A percentile compares a stretch with the other conserved stretches of the same genome.
phyloP scores from a whole-genome alignment of 1,139 yeast species.

The Pneumocystis canis region DNA sequence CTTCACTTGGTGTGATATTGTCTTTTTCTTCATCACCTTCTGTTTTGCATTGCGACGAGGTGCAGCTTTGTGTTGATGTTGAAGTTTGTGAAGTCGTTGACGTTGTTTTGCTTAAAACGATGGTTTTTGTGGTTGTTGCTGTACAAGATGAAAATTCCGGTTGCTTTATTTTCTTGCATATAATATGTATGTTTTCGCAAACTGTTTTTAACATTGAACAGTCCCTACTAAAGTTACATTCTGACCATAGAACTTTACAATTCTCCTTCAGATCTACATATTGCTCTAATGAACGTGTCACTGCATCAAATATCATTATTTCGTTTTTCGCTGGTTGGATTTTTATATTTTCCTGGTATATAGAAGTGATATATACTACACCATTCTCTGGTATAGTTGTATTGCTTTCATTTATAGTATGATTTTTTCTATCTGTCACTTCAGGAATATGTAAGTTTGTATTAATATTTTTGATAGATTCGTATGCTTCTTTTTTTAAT shows the following conservation, averaged over 20 bases:
- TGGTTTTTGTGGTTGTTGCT: too few species aligned
- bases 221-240: background rate
- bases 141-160: too few species aligned
- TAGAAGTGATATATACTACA: background rate
- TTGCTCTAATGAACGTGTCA: background rate
- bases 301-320: background rate
- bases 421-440: background rate
- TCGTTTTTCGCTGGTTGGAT: background rate
- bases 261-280: background rate
- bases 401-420: too few species aligned
- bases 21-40: too few species aligned
- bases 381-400: background rate
- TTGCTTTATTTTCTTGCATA: too few species aligned
- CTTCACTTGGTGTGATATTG: too few species aligned
- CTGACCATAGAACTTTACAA: background rate
- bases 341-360: background rate
- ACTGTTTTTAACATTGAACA: background rate
- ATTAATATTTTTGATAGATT: too few species aligned
- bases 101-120: too few species aligned
- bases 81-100: too few species aligned
- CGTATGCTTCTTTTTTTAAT: background rate
- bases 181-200: background rate
- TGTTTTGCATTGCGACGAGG: too few species aligned
- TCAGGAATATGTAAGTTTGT: background rate
- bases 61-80: too few species aligned